Conservation (phyloP, 1,139 yeast genomes). For the Yamadazyma siamensis region DNA sequence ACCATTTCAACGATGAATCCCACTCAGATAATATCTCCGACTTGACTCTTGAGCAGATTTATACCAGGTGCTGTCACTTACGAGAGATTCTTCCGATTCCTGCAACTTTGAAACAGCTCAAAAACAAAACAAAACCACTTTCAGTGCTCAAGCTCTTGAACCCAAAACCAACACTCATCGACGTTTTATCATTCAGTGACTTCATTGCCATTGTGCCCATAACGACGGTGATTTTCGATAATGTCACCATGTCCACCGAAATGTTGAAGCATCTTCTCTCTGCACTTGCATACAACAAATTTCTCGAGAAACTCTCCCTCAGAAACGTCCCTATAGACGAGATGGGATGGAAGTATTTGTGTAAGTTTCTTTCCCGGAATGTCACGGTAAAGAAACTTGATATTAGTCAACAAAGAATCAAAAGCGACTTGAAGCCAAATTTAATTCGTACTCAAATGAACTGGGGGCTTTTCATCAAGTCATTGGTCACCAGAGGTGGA, state of each 20-base stretch:
- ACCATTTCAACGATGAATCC: constrained; percentile 45
- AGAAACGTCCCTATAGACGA: constrained; percentile 74
- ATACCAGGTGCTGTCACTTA: constrained; percentile 89
- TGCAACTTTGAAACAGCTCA: constrained; percentile 81
- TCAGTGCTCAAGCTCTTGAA: constrained; percentile 76
- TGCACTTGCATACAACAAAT: constrained; percentile 54
- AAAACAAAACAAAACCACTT: constrained; percentile 70
- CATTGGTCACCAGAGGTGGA: constrained; percentile 62
- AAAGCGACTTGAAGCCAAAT: constrained; percentile 42
- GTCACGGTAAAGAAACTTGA: constrained; percentile 63
- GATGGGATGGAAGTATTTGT: constrained; percentile 70
- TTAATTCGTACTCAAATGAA: constrained; percentile 64
- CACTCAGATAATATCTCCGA: constrained; percentile 14
- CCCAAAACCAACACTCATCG: constrained; percentile 89
- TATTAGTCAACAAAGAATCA: constrained; percentile 71
- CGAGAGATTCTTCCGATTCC: constrained; percentile 92
- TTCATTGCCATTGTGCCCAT: constrained; percentile 83
- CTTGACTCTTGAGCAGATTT: constrained; percentile 64
- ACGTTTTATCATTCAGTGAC: constrained; percentile 83
- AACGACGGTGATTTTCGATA: constrained; percentile 74
- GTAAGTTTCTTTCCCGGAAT: constrained; percentile 66
- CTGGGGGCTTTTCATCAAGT: constrained; percentile 67
- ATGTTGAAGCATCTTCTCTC: constrained; percentile 72
- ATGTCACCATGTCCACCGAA: constrained; percentile 73
- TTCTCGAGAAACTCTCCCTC: constrained; percentile 68